Evolutionary conservation across 2,329 filamentous ascomycete species (phyloP), one percentile per base, ranked within the genome.

Genomic region (Stromatinia cepivora): DNA sequence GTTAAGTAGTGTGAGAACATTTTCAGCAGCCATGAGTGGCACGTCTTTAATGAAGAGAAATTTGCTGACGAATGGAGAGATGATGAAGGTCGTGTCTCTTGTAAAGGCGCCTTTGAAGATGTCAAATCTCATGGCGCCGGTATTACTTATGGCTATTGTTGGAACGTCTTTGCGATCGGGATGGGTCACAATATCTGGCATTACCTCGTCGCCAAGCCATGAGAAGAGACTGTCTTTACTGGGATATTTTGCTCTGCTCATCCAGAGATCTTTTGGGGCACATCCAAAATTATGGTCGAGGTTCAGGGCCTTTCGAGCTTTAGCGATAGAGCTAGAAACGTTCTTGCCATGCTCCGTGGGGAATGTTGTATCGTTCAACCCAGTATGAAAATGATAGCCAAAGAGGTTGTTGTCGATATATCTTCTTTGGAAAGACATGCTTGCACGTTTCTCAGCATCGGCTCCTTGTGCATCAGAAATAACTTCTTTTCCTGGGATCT

Each of bases 351-450:
- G 85, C 20, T 89, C 82, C 0, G 94, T 97, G 1, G 87, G 85
- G 77, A 98, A 98, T 0, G 88, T 90, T 0, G 86, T 83, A 22
- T 85, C 83, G 74, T 94, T 89, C 42, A 91, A 86, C 0, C 87
- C 87, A 3, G 91, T 92, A 78, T 98, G 94, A 75, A 95, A 86
- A 75, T 94, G 86, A 70, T 96, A 85, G 0, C 93, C 95, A 71
- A 88, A 91, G 0, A 97, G 83, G 75, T 98, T 98, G 81, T 94
- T 97, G 81, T 98, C 94, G 71, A 98, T 94, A 80, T 97, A 98
- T 70, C 90, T 87, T 58, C 94, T 87, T 66, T 86, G 85, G 78
- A 97, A 97, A 1, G 83, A 85, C 56, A 88, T 81, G 7, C 77
- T 77, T 0, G 80, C 79, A 5, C 78, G 73, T 0, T 80, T 69